Conservation (phyloP, 1,284 basidiomycete genomes). For the Cryptococcus sp. region DNA sequence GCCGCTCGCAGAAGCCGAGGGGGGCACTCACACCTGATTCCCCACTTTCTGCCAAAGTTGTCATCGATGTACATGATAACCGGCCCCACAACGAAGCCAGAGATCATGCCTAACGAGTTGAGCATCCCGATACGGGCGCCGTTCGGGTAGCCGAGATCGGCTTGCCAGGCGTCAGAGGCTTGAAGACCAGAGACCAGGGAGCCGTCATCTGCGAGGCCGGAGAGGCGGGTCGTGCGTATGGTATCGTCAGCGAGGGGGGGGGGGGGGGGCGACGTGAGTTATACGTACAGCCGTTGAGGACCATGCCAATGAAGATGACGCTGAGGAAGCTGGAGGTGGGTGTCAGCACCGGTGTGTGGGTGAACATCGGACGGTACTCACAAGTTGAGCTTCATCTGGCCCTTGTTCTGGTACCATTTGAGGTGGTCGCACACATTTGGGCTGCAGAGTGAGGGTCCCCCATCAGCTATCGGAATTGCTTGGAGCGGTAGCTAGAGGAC, state of each 20-base stretch:
- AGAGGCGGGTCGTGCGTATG: not conserved
- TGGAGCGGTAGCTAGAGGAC: not conserved
- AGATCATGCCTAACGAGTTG: constrained; percentile 43
- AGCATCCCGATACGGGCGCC: constrained; percentile 44
- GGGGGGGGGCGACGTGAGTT: not conserved
- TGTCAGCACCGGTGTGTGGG: constrained; percentile 5
- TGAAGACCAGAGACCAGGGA: constrained; percentile 48
- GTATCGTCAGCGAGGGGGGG: not conserved
- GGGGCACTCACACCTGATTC: constrained; percentile 45
- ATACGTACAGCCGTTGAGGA: constrained; percentile 49
- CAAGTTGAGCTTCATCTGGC: constrained; percentile 51
- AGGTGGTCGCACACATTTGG: constrained; percentile 44
- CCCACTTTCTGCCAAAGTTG: constrained; percentile 46
- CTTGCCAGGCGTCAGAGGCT: constrained; percentile 47
- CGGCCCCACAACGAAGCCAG: constrained; percentile 48
- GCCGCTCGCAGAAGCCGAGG: no score
- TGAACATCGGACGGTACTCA: constrained; percentile 18
- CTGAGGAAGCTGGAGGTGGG: constrained; percentile 42
- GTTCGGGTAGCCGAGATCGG: constrained; percentile 40
- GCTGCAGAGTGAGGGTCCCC: constrained; percentile 18
- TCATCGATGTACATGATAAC: constrained; percentile 49
- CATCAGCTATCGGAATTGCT: not conserved
- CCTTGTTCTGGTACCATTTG: constrained; percentile 48
- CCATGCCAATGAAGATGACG: constrained; percentile 50
- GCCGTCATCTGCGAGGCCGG: constrained; percentile 43